These are phyloP conservation scores for Ceratobasidium sp. DNA, from an alignment of 1,284 basidiomycete species.

Conservation along the genomic window DNA sequence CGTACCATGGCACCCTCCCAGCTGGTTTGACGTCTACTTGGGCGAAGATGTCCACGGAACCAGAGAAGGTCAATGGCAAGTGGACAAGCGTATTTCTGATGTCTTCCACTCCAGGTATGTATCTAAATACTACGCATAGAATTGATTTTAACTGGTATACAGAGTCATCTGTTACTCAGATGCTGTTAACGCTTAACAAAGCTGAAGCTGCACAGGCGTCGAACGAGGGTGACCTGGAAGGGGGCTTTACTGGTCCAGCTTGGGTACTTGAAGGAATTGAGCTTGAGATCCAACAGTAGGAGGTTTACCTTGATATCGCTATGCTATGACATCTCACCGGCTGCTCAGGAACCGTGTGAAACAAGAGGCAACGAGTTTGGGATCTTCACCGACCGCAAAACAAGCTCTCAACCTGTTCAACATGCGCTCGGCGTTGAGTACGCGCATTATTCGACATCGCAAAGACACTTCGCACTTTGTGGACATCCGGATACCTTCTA, in stretches of 20 bases:
- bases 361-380: too few species aligned
- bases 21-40: not conserved
- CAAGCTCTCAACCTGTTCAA: not conserved
- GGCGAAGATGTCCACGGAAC: not conserved
- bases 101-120: too few species aligned
- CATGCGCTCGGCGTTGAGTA: not conserved
- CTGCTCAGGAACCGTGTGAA: too few species aligned
- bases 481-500: not conserved
- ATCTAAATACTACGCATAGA: too few species aligned
- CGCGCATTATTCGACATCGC: not conserved
- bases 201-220: not conserved
- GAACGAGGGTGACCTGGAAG: not conserved
- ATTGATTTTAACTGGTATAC: too few species aligned
- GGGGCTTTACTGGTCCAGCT: not conserved
- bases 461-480: not conserved
- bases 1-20: not conserved
- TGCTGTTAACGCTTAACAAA: too few species aligned
- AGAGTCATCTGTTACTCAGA: too few species aligned
- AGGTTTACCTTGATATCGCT: not conserved
- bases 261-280: not conserved
- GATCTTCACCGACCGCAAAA: too few species aligned
- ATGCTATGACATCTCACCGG: too few species aligned
- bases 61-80: not conserved
- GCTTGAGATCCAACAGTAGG: not conserved
- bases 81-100: not conserved